Conservation (phyloP, 106 monocot species). For the Platanthera zijinensis region DNA sequence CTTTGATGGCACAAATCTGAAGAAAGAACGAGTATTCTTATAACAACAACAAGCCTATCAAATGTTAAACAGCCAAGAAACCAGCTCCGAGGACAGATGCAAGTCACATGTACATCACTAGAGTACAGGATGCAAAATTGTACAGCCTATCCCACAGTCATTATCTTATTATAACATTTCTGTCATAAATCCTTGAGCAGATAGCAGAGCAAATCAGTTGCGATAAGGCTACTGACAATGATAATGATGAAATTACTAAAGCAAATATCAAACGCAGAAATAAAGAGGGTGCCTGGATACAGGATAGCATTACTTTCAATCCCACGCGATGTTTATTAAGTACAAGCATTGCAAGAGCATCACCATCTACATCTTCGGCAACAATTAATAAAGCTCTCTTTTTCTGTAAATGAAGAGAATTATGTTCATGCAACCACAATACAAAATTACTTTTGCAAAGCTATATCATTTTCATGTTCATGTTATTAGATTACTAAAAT, state of each 20-base stretch:
- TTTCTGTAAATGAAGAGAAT: too few species aligned
- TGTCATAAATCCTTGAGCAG: not conserved
- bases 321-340: too few species aligned
- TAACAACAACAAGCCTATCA: too few species aligned
- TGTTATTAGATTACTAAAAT: too few species aligned
- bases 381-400: too few species aligned
- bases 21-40: not conserved
- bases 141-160: not conserved
- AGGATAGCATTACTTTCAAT: conserved; percentile 48
- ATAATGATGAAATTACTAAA: not conserved
- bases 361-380: too few species aligned
- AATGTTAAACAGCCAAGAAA: not conserved
- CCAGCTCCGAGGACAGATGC: too few species aligned
- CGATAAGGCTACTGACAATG: too few species aligned
- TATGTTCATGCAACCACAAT: too few species aligned
- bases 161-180: not conserved
- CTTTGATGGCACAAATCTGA: conserved; percentile 88
- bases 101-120: not conserved
- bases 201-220: not conserved
- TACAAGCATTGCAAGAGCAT: too few species aligned
- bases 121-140: not conserved
- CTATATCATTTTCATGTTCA: too few species aligned
- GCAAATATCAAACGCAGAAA: not conserved
- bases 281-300: not conserved
- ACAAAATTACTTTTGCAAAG: too few species aligned